Base-by-base conservation (phyloP, 768 basidiomycete species). In the Glaciozyma martinii region DNA sequence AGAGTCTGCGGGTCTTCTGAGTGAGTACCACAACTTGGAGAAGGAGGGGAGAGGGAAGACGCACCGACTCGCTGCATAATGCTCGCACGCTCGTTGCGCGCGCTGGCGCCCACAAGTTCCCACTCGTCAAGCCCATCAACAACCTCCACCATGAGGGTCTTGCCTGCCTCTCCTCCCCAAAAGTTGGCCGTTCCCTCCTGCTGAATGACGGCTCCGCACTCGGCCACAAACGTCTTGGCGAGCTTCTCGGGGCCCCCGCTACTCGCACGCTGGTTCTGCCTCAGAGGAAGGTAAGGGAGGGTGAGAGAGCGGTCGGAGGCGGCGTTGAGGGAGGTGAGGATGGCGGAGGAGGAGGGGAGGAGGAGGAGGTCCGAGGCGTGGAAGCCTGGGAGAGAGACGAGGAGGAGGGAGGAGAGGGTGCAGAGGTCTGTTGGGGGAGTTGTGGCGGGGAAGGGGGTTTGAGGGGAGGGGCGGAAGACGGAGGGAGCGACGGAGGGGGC, bases 331-430 rank as follows among this genome's bases (percentile, higher is more conserved):
- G 29, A 63, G 29, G 43, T 7, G 3, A 52, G 55, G 3, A 33
- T 32, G 47, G 44, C 5, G 9, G 62, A 12, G 40, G 60, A 0
- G 47, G 61, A 25, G 32, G 68, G 65, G 27, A 66, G 60, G 53
- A 50, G 52, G 25, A 62, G 46, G 65, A 66, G 62, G 62, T 70
- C 65, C 12, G 68, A 64, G 52, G 56, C 54, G 56, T 63, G 62
- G 7, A 66, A 60, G 9, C 62, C 65, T 19, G 68, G 68, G 1
- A 50, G 55, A 30, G 62, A 59, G 40, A 66, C 9, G 60, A 66
- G 56, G 60, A 59, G 15, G 60, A 66, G 62, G 40, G 65, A 56
- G 18, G 44, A 29, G 30, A 66, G 62, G 21, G 43, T 7, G 53
- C 68, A 66, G 16, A 64, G 62, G 37, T 63, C 62, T 13, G 44